Conservation (phyloP, 768 basidiomycete species). For the Cantharellus anzutake region DNA sequence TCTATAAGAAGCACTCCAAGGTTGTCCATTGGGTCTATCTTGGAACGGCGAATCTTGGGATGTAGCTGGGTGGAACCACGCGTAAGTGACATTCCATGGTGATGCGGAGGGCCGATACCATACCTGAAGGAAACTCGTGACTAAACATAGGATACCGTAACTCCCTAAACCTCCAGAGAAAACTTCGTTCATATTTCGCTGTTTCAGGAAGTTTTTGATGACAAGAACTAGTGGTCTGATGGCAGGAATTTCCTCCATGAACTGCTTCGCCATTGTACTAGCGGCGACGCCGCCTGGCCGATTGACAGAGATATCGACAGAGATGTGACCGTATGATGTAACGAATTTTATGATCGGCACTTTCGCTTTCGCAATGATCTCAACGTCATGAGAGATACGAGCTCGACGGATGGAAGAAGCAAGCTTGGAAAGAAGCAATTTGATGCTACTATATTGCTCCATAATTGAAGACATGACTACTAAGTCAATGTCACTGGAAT, state of each 20-base stretch:
- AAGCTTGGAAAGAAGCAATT: slow-evolving; percentile 52
- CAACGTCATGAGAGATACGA: slow-evolving; percentile 59
- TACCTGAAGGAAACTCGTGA: slow-evolving; percentile 83
- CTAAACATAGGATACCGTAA: slow-evolving; percentile 86
- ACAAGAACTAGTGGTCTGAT: slow-evolving; percentile 71
- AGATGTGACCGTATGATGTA: slow-evolving; percentile 55
- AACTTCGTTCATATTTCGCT: slow-evolving; percentile 95
- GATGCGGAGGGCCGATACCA: neutral
- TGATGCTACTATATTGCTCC: slow-evolving; percentile 28
- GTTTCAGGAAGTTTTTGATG: slow-evolving; percentile 76
- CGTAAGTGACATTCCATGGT: neutral
- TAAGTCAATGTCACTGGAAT: slow-evolving; percentile 76
- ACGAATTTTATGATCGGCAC: slow-evolving; percentile 96
- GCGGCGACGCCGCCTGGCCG: slow-evolving; percentile 70
- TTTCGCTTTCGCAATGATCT: slow-evolving; percentile 80
- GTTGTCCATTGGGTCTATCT: slow-evolving; percentile 75
- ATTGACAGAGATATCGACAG: slow-evolving; percentile 89
- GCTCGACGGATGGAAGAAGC: slow-evolving; percentile 59
- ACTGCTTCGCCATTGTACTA: slow-evolving; percentile 61
- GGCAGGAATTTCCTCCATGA: slow-evolving; percentile 57
- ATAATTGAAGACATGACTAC: slow-evolving; percentile 76
- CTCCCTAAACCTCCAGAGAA: slow-evolving; percentile 88
- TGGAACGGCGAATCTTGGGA: slow-evolving; percentile 74
- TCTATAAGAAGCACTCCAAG: slow-evolving; percentile 90
- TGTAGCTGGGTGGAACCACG: slow-evolving; percentile 43